Evolutionary conservation across 768 basidiomycete species (phyloP).

Genomic region (Suillus occidentalis): DNA sequence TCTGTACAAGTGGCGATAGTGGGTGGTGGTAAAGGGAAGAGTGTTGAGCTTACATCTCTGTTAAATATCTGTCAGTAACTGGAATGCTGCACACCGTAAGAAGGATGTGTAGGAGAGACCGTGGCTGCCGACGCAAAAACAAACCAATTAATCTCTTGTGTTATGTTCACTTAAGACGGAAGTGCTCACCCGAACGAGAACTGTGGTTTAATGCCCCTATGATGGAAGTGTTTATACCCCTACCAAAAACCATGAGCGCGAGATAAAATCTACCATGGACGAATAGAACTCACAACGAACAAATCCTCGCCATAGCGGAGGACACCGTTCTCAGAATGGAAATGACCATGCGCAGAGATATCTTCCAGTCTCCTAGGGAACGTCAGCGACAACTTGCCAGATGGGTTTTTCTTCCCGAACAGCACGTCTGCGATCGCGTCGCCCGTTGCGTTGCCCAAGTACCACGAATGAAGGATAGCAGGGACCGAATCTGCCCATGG

Average conservation of each 20-base stretch:
- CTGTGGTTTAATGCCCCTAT: conserved; percentile 57
- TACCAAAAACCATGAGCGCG: conserved; percentile 13
- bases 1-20: too few species aligned
- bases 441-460: conserved; percentile 81
- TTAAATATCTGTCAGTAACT: too few species aligned
- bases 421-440: conserved; percentile 81
- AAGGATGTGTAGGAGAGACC: conserved; percentile 81
- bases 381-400: conserved; percentile 72
- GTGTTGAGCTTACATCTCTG: too few species aligned
- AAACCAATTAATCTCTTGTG: not conserved
- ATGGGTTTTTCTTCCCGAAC: conserved; percentile 76
- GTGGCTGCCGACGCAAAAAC: conserved; percentile 41
- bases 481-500: conserved; percentile 74
- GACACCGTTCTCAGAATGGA: conserved; percentile 68
- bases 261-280: not conserved
- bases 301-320: conserved; percentile 35
- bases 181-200: conserved; percentile 71
- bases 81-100: too few species aligned
- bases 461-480: conserved; percentile 79
- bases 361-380: conserved; percentile 78
- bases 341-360: conserved; percentile 65
- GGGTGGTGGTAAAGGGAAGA: too few species aligned
- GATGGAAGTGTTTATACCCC: conserved; percentile 78
- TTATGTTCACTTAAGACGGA: not conserved
- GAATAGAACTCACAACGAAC: conserved; percentile 27